A percentile compares a stretch with the other conserved stretches of the same genome.
These are phyloP conservation scores for Waltiozyma sp. DNA, from an alignment of 1,139 yeast genomes.

Conservation along the genomic window DNA sequence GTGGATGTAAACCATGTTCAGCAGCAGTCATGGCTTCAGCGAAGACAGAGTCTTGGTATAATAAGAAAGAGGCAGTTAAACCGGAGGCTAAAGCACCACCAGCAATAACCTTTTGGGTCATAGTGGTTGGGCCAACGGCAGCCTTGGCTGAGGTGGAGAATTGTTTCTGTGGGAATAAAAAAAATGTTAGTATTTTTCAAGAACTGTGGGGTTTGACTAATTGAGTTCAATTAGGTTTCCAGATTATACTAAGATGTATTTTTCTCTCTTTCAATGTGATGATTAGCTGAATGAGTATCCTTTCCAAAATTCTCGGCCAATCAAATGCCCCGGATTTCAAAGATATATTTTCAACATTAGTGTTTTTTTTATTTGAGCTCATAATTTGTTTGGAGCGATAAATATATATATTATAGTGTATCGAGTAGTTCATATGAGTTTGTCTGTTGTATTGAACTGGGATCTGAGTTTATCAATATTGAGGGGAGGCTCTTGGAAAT, in stretches of 20 bases:
- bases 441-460: too few relatives aligned
- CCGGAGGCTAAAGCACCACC: constrained; percentile 63
- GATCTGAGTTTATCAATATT: too few relatives aligned
- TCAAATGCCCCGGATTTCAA: neutral
- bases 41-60: constrained; percentile 69
- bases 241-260: neutral
- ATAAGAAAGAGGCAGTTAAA: constrained; percentile 59
- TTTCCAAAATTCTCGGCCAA: neutral
- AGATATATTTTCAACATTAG: too few relatives aligned
- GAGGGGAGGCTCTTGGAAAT: too few relatives aligned
- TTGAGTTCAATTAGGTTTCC: neutral
- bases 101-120: constrained; percentile 44
- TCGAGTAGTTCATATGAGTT: too few relatives aligned
- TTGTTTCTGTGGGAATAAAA: constrained; percentile 13
- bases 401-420: too few relatives aligned
- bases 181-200: constrained; percentile 4
- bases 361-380: too few relatives aligned
- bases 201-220: constrained; percentile 1
- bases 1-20: constrained; percentile 97
- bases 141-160: constrained; percentile 22
- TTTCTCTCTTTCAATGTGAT: neutral
- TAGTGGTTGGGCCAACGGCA: constrained; percentile 27
- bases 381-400: too few relatives aligned
- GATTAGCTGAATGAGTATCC: too few relatives aligned
- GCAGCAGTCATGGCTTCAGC: constrained; percentile 98